These are phyloP conservation scores for Fusarium acutatum DNA, from an alignment of 2,329 filamentous ascomycete species.

Conservation along the genomic window DNA sequence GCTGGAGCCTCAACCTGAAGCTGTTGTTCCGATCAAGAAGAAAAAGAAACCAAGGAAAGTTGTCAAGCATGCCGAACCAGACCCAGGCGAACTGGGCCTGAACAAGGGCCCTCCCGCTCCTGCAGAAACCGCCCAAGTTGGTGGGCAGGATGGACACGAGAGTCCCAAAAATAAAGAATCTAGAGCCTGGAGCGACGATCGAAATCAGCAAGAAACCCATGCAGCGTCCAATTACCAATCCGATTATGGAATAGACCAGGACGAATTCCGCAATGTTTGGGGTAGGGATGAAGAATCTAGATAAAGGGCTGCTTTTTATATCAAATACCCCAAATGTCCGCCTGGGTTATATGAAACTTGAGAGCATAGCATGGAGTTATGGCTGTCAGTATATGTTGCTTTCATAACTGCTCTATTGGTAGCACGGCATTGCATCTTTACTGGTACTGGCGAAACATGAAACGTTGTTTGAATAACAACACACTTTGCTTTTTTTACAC, in stretches of 20 bases:
- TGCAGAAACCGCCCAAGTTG: constrained; percentile 10
- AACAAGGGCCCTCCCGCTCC: constrained; percentile 36
- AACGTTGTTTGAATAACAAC: background rate
- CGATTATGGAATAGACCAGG: constrained; percentile 46
- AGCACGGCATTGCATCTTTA: background rate
- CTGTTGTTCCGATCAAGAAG: constrained; percentile 49
- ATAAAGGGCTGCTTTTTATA: constrained; percentile 23
- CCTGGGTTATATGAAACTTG: constrained; percentile 1
- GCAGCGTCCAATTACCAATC: constrained; percentile 38
- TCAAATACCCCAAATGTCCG: constrained; percentile 29
- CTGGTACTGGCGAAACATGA: background rate
- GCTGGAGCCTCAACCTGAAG: constrained; percentile 34
- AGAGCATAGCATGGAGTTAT: constrained; percentile 42
- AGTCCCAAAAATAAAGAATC: constrained; percentile 37
- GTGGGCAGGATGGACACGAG: constrained; percentile 26
- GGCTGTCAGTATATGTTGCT: constrained; percentile 28
- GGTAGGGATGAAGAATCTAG: constrained; percentile 40
- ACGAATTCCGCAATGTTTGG: constrained; percentile 59
- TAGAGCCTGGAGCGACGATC: constrained; percentile 1
- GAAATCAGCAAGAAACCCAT: constrained; percentile 20
- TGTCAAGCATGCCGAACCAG: constrained; percentile 47
- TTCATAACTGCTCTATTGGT: constrained; percentile 34
- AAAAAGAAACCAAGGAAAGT: constrained; percentile 51
- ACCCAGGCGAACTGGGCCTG: constrained; percentile 41
- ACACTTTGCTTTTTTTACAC: background rate